A percentile compares a stretch with the other conserved stretches of the same genome.
phyloP scores from a whole-genome alignment of 352 stramenopile species.

The Phytophthora quininea region DNA sequence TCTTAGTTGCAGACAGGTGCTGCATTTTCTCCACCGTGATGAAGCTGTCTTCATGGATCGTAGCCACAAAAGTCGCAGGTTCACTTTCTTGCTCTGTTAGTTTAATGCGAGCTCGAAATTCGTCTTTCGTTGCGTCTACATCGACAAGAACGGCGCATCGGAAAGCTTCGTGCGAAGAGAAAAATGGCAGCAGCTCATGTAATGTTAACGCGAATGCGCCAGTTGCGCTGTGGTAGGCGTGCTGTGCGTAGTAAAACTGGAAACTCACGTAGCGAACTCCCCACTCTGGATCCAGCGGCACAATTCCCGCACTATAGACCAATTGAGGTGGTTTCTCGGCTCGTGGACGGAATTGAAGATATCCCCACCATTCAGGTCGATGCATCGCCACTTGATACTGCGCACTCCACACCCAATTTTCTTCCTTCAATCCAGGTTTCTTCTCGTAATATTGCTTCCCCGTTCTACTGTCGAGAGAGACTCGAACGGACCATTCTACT shows the following conservation, averaged over 20 bases:
- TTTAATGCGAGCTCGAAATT: conserved; percentile 25
- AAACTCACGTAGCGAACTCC: conserved; percentile 57
- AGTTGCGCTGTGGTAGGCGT: conserved; percentile 36
- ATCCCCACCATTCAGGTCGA: conserved; percentile 89
- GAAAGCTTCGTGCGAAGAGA: conserved; percentile 29
- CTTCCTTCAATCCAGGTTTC: conserved; percentile 42
- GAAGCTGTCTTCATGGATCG: conserved; percentile 30
- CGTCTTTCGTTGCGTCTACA: conserved; percentile 16
- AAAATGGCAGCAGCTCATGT: conserved; percentile 40
- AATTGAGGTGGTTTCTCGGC: conserved; percentile 12
- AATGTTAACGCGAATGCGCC: conserved; percentile 39
- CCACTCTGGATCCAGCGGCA: conserved; percentile 55
- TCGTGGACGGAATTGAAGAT: conserved; percentile 73
- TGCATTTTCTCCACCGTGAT: conserved; percentile 26
- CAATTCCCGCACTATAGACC: conserved; percentile 7
- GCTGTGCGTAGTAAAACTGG: conserved; percentile 74
- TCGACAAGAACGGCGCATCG: conserved; percentile 29
- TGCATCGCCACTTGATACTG: conserved; percentile 90
- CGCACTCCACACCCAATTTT: conserved; percentile 91
- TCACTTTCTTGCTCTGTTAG: conserved; percentile 3
- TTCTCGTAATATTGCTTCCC: conserved; percentile 56
- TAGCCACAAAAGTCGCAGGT: conserved; percentile 19
- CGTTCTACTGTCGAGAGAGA: conserved; percentile 18
- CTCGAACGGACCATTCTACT: conserved; percentile 75
- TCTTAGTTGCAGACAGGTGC: background rate